phyloP scores from a whole-genome alignment of 129 eudicot species.

The Glebionis coronaria region DNA sequence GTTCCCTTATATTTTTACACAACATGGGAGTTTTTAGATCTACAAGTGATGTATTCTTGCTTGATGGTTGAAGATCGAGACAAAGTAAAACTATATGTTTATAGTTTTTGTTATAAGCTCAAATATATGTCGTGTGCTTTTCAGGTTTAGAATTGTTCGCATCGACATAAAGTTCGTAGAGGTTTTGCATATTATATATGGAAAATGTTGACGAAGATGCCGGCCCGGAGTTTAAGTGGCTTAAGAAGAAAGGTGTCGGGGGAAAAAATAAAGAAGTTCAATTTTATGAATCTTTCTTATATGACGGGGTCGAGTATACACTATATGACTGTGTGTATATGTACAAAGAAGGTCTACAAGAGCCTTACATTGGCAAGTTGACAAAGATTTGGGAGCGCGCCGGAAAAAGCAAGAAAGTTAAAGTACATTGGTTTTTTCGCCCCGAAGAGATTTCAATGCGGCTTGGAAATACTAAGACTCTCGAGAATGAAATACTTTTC shows the following conservation, averaged over 20 bases:
- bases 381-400: slow-evolving; percentile 62
- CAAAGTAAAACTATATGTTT: too few relatives aligned
- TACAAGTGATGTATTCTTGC: too few relatives aligned
- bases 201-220: slow-evolving; percentile 29
- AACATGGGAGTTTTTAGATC: too few relatives aligned
- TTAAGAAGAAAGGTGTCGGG: slow-evolving; percentile 54
- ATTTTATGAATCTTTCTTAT: slow-evolving; percentile 67
- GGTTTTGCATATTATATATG: slow-evolving; percentile 29
- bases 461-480: slow-evolving; percentile 37
- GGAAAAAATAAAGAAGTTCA: slow-evolving; percentile 48
- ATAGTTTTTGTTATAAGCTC: too few relatives aligned
- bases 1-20: too few relatives aligned
- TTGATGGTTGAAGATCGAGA: too few relatives aligned
- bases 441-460: slow-evolving; percentile 51
- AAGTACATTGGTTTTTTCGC: slow-evolving; percentile 79
- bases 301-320: slow-evolving; percentile 57
- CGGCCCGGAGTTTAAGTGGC: slow-evolving; percentile 61
- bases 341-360: slow-evolving; percentile 47
- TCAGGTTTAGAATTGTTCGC: too few relatives aligned
- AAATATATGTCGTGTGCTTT: too few relatives aligned
- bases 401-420: slow-evolving; percentile 48
- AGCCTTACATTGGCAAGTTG: slow-evolving; percentile 62
- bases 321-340: slow-evolving; percentile 70
- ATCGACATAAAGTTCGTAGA: slow-evolving; percentile 17
- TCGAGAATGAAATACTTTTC: slow-evolving; percentile 63